Base-by-base conservation (phyloP, 495 filamentous ascomycete genomes). In the Haplographium delicatum region DNA sequence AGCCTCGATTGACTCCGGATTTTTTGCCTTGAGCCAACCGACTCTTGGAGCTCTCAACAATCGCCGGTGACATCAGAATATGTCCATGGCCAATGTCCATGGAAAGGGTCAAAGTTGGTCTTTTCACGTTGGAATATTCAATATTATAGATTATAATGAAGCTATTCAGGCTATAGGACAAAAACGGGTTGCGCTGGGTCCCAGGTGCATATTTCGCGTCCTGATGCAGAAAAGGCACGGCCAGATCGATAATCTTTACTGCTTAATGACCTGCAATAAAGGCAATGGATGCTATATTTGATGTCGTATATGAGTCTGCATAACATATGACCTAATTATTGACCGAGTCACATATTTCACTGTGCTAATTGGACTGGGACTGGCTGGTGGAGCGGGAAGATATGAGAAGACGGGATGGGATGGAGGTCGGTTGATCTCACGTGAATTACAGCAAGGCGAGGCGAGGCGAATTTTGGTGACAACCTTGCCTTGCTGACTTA, bases 221-320 rank as follows among this genome's bases (percentile, higher is more conserved):
- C n/a, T 23, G 34, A 28, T 51, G 38, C 48, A 41, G 33, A 44
- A 43, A 18, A 28, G 16, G 38, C 48, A 26, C 20, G 47, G 27
- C 39, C 24, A 51, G 44, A 51, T 37, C 37, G 38, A 44, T 6
- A n/a, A 19, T 24, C 6, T 44, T 22, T 16, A 7, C 42, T 3
- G 42, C 37, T 51, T 51, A 51, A 51, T 19, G 22, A 44, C 24
- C 9, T n/a, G 23, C 37, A 51, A 43, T 44, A 43, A 51, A 25
- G 8, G 7, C 9, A 25, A 11, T 10, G 22, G 20, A 11, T 39
- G 7, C 33, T 26, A 2, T 27, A 51, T 19, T n/a, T 30, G 3
- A 44, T 44, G 25, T 27, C 37, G 24, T 26, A 43, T 42, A 35
- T 43, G 48, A 16, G 24, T 43, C 10, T 44, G 42, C 42, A 44